phyloP scores from a whole-genome alignment of 83 land plant genomes.

The Diphasiastrum complanatum region DNA sequence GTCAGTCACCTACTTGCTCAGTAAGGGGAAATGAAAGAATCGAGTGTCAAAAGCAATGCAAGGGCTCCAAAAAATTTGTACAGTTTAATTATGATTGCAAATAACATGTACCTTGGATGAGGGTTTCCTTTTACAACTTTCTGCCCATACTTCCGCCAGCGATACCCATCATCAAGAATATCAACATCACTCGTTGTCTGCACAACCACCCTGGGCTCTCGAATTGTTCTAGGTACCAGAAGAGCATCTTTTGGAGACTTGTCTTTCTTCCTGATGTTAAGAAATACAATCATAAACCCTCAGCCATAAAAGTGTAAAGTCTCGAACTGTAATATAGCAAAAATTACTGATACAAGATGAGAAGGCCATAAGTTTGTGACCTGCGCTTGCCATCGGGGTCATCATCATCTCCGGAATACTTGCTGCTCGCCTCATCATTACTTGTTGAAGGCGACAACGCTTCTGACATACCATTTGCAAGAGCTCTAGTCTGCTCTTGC shows the following conservation, averaged over 20 bases:
- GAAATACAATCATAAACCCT: slow-evolving; percentile 2
- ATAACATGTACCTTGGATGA: slow-evolving; percentile 47
- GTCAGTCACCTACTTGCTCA: neutral
- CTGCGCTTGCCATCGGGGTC: slow-evolving; percentile 74
- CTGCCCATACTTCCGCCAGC: slow-evolving; percentile 86
- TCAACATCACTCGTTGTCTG: slow-evolving; percentile 80
- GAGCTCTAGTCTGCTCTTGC: slow-evolving; percentile 25
- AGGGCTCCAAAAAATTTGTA: neutral
- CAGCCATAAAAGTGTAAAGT: neutral
- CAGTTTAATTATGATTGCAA: neutral
- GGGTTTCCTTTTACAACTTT: too few species aligned
- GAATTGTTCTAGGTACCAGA: slow-evolving; percentile 51
- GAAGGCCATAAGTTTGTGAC: slow-evolving; percentile 15
- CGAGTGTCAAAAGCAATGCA: neutral
- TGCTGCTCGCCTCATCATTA: slow-evolving; percentile 54
- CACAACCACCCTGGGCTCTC: slow-evolving; percentile 75
- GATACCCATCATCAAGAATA: slow-evolving; percentile 76
- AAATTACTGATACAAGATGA: neutral
- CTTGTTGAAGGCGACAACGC: slow-evolving; percentile 46
- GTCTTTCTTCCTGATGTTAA: slow-evolving; percentile 31
- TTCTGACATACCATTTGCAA: slow-evolving; percentile 38
- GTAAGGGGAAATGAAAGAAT: neutral
- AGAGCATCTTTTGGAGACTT: slow-evolving; percentile 35
- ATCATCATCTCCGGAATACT: slow-evolving; percentile 43
- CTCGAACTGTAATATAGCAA: neutral